Evolutionary conservation across 2,329 filamentous ascomycete genomes (phyloP).

Genomic region (Sporothrix pseudoabietina): DNA sequence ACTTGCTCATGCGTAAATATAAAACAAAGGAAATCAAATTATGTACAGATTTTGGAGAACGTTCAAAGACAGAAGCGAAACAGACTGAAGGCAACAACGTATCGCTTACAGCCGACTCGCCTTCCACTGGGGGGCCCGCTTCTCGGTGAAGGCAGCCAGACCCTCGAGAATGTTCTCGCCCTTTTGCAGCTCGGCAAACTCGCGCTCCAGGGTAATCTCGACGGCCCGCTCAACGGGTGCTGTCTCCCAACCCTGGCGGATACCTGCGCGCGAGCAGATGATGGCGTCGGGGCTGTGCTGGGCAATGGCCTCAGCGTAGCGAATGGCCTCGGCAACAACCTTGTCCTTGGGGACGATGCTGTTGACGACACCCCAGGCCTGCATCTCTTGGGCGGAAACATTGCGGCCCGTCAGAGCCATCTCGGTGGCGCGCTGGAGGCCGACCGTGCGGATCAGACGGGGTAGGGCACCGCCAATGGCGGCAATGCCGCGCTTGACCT

Average conservation of each 20-base stretch:
- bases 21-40: neutral
- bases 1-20: constrained; percentile 2
- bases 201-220: constrained; percentile 34
- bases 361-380: constrained; percentile 69
- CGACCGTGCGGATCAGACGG: constrained; percentile 66
- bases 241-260: constrained; percentile 72
- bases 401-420: constrained; percentile 68
- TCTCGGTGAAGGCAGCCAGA: constrained; percentile 39
- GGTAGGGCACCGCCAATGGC: constrained; percentile 71
- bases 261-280: constrained; percentile 68
- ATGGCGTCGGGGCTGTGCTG: constrained; percentile 74
- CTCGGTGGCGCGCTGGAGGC: constrained; percentile 69
- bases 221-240: constrained; percentile 38
- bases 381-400: constrained; percentile 61
- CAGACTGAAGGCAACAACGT: neutral
- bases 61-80: neutral
- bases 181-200: constrained; percentile 35
- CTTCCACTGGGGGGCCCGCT: constrained; percentile 37
- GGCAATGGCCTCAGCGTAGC: constrained; percentile 62
- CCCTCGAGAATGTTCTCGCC: constrained; percentile 39
- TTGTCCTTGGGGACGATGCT: constrained; percentile 54
- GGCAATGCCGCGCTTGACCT: constrained; percentile 70
- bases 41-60: constrained; percentile 5
- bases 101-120: constrained; percentile 36
- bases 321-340: constrained; percentile 61